Base-by-base conservation (phyloP, 2,329 filamentous ascomycete genomes). In the Pseudogymnoascus sp. region DNA sequence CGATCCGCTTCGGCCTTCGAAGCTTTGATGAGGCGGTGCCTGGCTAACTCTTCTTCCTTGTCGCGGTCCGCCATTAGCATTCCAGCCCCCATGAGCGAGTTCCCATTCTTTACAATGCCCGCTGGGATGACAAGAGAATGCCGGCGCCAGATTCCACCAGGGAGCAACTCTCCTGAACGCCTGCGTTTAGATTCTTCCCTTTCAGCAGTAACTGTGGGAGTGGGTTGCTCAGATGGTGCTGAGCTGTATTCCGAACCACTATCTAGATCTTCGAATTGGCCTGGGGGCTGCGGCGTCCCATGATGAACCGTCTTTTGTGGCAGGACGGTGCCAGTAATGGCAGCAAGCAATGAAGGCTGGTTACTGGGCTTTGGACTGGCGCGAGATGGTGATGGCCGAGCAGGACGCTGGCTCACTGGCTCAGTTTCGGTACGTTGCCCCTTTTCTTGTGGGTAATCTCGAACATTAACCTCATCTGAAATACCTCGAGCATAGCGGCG, bases 111-210 rank as follows among this genome's bases (percentile, higher is more conserved):
- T 8, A 58, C 37, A 28, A 58, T 58, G 12, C 57, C 57, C 32
- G 34, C 57, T 38, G 57, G 57, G 22, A 58, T 39, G 14, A 58
- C 57, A 54, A 54, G 28, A 18, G 47, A 54, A 32, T 54, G 47
- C 1, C 47, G 47, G 8, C 28, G 47, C 47, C 47, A 54, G n/a
- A 54, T 54, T 54, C 47, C 47, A 54, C 47, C 47, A 54, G 47
- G 47, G n/a, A 54, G 47, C 32, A 54, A 18, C 16, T 54, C 47
- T 12, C 47, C 47, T 7, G 47, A 54, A 5, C 8, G 47, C 6
- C 47, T 54, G 28, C 47, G 47, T 32, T 54, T 54, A 8, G 39
- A 25, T 5, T 7, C 25, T 11, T 16, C n/a, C 25, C 38, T 39
- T 58, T 30, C 14, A 25, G 37, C 4, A n/a, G 8, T 20, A 11